Base-by-base conservation (phyloP, 176 grass and related monocot species). In the Paspalum vaginatum region DNA sequence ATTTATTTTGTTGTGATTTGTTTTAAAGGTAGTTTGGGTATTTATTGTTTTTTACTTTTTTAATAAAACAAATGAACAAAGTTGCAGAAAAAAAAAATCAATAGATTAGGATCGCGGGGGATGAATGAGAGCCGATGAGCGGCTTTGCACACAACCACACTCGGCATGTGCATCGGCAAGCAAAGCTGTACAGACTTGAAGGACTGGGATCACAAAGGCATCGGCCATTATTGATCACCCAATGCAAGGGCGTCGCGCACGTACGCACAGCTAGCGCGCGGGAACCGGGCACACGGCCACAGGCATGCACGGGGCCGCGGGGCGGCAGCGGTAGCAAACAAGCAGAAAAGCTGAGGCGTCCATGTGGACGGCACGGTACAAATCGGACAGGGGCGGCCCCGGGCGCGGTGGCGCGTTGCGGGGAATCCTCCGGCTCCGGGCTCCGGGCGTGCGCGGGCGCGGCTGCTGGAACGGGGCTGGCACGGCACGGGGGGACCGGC, bases 351-450 rank as follows among this genome's bases (percentile, higher is more conserved):
- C 41, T 54, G 65, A 32, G 44, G 3, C 51, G 26, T 49, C 58
- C 49, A 83, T 73, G 80, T 51, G 80, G 75, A 2, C 16, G 66
- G 74, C 59, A 73, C 27, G 74, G 80, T 73, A 22, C 86, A 66
- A 18, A 73, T 50, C 74, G 66, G 41, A 73, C 80, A 72, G 26
- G 11, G 11, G 46, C 21, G 61, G 72, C 8, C 43, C 70, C 61
- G 43, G 43, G 14, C 70, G 40, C 25, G 55, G 55, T 44, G 83
- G 59, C 57, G 17, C 20, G 32, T 64, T 52, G 39, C 45, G 45
- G 58, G 24, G 5, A 61, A 61, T 61, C 10, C 55, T 38, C 50
- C 70, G 51, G 44, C 55, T 38, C 50, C 70, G 51, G 44, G 44
- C 61, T 74, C 76, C 68, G 50, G 40, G 68, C 71, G 77, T 11